Evolutionary conservation across 441 rosid genomes (phyloP).

Genomic region (Kokia cookei): DNA sequence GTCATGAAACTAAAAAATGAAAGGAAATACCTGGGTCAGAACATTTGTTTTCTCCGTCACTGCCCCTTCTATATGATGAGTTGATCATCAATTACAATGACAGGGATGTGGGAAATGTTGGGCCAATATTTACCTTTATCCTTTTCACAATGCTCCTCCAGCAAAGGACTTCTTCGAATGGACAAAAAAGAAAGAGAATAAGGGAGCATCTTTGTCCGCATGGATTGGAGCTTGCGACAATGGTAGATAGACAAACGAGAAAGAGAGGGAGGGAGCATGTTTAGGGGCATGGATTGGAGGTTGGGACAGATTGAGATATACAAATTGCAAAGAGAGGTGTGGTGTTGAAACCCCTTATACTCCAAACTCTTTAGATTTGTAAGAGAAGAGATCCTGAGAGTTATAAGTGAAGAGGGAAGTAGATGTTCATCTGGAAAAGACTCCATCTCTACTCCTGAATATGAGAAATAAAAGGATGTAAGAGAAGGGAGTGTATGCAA

Average conservation of each 20-base stretch:
- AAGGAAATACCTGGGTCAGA: not conserved
- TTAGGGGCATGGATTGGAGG: no score
- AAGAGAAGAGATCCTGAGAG: no score
- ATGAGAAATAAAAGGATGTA: accelerated
- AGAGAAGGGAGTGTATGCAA: no score
- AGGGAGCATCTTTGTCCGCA: not conserved
- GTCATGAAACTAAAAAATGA: no score
- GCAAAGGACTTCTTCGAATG: not conserved
- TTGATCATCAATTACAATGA: not conserved
- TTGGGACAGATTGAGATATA: accelerated
- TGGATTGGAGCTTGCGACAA: not conserved
- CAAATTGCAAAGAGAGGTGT: no score
- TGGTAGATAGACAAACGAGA: not conserved
- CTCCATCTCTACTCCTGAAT: no score
- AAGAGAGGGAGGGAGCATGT: not conserved
- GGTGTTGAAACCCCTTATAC: no score
- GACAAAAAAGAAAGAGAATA: not conserved
- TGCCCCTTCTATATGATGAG: not conserved
- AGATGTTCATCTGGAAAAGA: no score
- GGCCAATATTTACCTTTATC: not conserved
- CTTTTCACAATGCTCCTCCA: not conserved
- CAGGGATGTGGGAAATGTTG: not conserved
- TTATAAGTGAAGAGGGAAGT: no score
- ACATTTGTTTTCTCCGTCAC: not conserved
- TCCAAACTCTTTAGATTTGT: no score